A percentile compares a stretch with the other conserved stretches of the same genome.
Conservation (phyloP, 2,329 filamentous ascomycete genomes). For the Coleophoma crateriformis region DNA sequence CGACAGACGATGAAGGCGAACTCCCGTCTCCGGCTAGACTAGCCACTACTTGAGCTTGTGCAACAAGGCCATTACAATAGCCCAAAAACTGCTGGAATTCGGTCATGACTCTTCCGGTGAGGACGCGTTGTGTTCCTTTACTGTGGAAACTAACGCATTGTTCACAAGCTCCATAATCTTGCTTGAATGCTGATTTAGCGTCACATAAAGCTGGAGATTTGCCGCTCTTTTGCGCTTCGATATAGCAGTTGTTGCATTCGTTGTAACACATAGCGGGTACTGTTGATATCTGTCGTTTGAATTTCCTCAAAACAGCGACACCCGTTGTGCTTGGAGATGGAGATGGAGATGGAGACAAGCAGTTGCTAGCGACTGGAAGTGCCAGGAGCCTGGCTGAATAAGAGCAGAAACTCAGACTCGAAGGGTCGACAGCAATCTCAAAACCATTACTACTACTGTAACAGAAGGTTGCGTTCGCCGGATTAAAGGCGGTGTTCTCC, state of each 20-base stretch:
- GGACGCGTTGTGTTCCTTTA: background rate
- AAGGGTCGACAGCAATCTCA: background rate
- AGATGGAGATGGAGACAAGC: too few relatives aligned
- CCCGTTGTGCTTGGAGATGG: too few relatives aligned
- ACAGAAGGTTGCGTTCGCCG: background rate
- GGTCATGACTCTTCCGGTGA: background rate
- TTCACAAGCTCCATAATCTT: background rate
- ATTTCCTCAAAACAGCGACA: background rate
- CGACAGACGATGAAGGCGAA: background rate
- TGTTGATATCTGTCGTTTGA: background rate
- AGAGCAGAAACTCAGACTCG: background rate
- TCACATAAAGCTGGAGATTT: background rate
- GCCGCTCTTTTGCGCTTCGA: background rate
- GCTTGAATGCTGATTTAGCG: background rate
- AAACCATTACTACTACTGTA: background rate
- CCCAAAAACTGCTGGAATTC: background rate
- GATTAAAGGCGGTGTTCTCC: background rate
- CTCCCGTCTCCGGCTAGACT: background rate
- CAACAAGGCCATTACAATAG: constrained; percentile 1
- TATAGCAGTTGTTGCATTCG: constrained; percentile 3
- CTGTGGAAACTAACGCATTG: background rate
- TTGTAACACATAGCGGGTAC: constrained; percentile 3
- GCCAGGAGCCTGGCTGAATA: too few relatives aligned
- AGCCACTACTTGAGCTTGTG: background rate
- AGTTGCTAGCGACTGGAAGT: too few relatives aligned